phyloP scores from a whole-genome alignment of 2,329 filamentous ascomycete genomes.

The Fusarium praegraminearum region DNA sequence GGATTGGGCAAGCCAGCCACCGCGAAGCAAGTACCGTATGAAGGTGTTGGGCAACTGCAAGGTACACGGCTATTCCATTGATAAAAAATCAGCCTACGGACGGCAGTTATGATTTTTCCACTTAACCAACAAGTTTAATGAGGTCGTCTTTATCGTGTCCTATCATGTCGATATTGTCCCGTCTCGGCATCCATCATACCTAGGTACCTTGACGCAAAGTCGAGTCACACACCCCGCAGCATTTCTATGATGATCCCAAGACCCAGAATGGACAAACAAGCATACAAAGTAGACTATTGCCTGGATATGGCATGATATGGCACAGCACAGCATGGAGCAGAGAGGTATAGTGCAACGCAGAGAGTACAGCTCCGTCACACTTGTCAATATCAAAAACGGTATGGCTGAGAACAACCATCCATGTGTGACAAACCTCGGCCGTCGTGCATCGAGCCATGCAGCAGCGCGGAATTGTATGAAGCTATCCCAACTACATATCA shows the following conservation, averaged over 20 bases:
- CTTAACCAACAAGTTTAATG: conserved; percentile 25
- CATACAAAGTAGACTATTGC: conserved; percentile 20
- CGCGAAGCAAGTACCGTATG: conserved; percentile 1
- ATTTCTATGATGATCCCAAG: conserved; percentile 25
- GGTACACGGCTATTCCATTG: conserved; percentile 31
- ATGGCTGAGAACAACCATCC: conserved; percentile 35
- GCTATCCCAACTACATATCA: conserved; percentile 29
- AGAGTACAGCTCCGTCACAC: conserved; percentile 30
- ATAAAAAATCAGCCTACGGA: conserved; percentile 18
- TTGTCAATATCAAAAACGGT: conserved; percentile 26
- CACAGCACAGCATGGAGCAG: conserved; percentile 38
- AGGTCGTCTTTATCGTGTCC: conserved; percentile 15
- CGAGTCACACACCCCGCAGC: conserved; percentile 32
- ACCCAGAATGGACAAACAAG: conserved; percentile 33
- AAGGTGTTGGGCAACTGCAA: conserved; percentile 34
- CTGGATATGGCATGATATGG: conserved; percentile 38
- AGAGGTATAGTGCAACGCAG: conserved; percentile 24
- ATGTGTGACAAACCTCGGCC: conserved; percentile 39
- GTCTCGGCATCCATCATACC: conserved; percentile 24
- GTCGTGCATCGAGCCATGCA: conserved; percentile 42
- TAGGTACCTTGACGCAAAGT: conserved; percentile 5
- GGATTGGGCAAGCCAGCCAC: conserved; percentile 34
- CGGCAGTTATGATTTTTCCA: conserved; percentile 34
- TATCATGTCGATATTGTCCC: conserved; percentile 16
- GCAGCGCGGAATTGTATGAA: conserved; percentile 38